These are phyloP conservation scores for Sordariomycetes sp. DNA, from an alignment of 2,329 filamentous ascomycete genomes.

Conservation along the genomic window DNA sequence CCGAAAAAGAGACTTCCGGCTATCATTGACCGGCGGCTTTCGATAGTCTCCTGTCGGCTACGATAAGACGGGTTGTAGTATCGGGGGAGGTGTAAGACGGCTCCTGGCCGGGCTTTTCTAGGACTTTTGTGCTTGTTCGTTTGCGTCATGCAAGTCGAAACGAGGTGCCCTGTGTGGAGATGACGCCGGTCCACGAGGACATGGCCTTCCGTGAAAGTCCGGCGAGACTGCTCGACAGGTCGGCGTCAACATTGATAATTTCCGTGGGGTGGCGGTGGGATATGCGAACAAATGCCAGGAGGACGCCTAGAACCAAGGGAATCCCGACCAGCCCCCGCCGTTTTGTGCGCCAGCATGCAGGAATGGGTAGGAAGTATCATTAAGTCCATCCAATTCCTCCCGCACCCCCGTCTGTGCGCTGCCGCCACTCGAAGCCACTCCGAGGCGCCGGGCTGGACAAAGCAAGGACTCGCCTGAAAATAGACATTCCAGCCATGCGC, in stretches of 20 bases:
- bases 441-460: not conserved
- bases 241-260: not conserved
- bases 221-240: not conserved
- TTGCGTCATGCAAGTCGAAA: not conserved
- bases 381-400: not conserved
- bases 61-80: not conserved
- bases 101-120: not conserved
- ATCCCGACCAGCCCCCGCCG: no score
- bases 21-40: not conserved
- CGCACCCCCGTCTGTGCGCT: not conserved
- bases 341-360: not conserved
- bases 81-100: not conserved
- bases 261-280: not conserved
- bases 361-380: not conserved
- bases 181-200: not conserved
- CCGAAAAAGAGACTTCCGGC: not conserved
- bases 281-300: no score
- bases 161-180: not conserved
- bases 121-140: not conserved
- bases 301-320: no score
- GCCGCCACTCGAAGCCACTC: not conserved
- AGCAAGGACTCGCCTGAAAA: not conserved
- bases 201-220: not conserved
- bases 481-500: not conserved
- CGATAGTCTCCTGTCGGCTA: not conserved